Evolutionary conservation across 2,329 filamentous ascomycete species (phyloP), one percentile per base, ranked within the genome.

Genomic region (Xylaria sp.): DNA sequence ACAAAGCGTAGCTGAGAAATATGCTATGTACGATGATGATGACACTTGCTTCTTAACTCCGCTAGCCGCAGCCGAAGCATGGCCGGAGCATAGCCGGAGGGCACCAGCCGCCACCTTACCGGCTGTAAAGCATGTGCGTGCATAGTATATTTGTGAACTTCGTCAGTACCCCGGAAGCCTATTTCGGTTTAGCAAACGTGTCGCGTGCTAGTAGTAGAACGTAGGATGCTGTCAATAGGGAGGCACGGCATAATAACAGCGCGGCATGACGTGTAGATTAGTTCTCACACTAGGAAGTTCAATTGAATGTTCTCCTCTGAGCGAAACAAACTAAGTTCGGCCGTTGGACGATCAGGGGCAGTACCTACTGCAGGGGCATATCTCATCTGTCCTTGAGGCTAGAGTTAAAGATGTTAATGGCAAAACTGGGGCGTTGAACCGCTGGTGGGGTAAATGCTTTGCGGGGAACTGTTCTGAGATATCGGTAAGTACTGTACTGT

Each of bases 271-370:
- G 35, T 29, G 29, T 33, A 5, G 19, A 44, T 9, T 8, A 57
- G 15, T 25, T 27, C 25, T 17, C 25, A 17, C 25, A 17, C n/a
- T 23, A n/a, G 23, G 23, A 23, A 5, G 11, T 56, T 40, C 17
- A 17, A 57, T 21, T 19, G 21, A n/a, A n/a, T n/a, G n/a, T n/a
- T 33, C 21, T 56, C 15, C 19, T 13, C 11, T 29, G 41, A 7
- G 29, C 29, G 44, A 55, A 51, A 60, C 58, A 23, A 54, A 25
- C 29, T 15, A 25, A 46, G 37, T 13, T 51, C 19, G 44, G 11
- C 27, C 19, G 23, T 9, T 31, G 13, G 58, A 15, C 51, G 58
- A 60, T 60, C 58, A 60, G 52, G 58, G 43, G 17, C 29, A n/a
- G n/a, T n/a, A n/a, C n/a, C n/a, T n/a, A n/a, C n/a, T n/a, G n/a